Evolutionary conservation across 352 stramenopile species (phyloP), one percentile per base, ranked within the genome.

Genomic region (Phytophthora pseudosyringae): DNA sequence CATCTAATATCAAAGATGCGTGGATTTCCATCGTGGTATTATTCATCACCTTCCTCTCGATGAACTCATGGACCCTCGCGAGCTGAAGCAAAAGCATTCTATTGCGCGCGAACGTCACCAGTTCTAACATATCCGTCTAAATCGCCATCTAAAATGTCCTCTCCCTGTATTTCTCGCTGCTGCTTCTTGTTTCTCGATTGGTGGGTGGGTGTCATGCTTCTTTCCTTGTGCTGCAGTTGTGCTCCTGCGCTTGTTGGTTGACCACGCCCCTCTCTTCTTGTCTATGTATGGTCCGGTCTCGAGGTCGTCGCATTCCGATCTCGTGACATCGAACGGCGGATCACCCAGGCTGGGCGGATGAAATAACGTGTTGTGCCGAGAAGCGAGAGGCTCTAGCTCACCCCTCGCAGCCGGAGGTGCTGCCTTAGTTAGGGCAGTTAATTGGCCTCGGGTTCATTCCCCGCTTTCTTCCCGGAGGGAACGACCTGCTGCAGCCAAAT

Each of bases 401-500:
- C 44, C 36, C 49, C 43, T 52, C 63, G 45, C 48, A 41, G 28
- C 16, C 26, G 36, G 43, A 10, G 21, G 38, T 50, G 40, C 35
- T 50, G 49, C 49, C 44, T 54, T 46, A 33, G 28, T 54, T 46
- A 33, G 28, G 31, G 25, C 48, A 25, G 29, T 71, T 89, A 88
- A 46, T 85, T 86, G 32, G 70, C 33, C 31, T 94, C 83, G n/a
- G 69, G 55, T 35, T 91, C 81, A 64, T 66, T 78, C 38, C 72
- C 75, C 40, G 74, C 39, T 64, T 93, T 92, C 69, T 93, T 94
- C 31, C 82, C 82, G 13, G 62, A 78, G 7, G 86, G 82, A 31
- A 94, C 78, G 39, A 99, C 83, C 76, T 99, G 97, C 75, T 99
- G 94, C 67, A 99, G 94, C 97, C 97, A 99, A 62, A 99, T 99